phyloP scores from a whole-genome alignment of 495 filamentous ascomycete species.

The Aspergillus nidulans region DNA sequence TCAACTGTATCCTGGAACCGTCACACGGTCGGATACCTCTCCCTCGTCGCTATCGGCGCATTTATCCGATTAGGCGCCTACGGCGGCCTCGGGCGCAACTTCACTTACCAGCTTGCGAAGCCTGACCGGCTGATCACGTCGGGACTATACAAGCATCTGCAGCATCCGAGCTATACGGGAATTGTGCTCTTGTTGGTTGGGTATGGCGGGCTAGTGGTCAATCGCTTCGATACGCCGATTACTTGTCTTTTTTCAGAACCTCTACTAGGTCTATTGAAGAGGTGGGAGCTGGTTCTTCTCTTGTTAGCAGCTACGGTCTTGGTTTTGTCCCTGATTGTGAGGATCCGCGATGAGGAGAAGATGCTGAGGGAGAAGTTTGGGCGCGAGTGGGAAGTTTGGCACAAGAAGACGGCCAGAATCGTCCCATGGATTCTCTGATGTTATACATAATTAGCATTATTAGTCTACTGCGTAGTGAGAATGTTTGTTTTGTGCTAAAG shows the following conservation, averaged over 20 bases:
- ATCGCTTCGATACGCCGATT: constrained; percentile 31
- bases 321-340: constrained; percentile 2
- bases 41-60: not conserved
- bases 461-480: too few relatives aligned
- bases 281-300: not conserved
- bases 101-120: constrained; percentile 43
- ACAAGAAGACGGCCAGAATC: constrained; percentile 25
- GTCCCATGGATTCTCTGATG: constrained; percentile 22
- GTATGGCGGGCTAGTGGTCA: constrained; percentile 15
- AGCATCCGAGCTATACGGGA: constrained; percentile 47
- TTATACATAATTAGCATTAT: not conserved
- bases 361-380: constrained; percentile 42
- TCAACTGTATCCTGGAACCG: not conserved
- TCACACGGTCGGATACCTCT: constrained; percentile 1
- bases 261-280: not conserved
- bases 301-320: not conserved
- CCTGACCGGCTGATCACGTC: constrained; percentile 39
- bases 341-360: constrained; percentile 36
- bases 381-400: constrained; percentile 40
- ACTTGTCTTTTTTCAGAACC: constrained; percentile 19
- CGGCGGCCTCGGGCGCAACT: constrained; percentile 35
- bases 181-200: constrained; percentile 20
- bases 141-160: constrained; percentile 42
- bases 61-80: not conserved
- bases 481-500: too few relatives aligned